A percentile compares a stretch with the other conserved stretches of the same genome.
Evolutionary conservation across 345 rosid genomes (phyloP).

Genomic region (Arabis hirsuta): DNA sequence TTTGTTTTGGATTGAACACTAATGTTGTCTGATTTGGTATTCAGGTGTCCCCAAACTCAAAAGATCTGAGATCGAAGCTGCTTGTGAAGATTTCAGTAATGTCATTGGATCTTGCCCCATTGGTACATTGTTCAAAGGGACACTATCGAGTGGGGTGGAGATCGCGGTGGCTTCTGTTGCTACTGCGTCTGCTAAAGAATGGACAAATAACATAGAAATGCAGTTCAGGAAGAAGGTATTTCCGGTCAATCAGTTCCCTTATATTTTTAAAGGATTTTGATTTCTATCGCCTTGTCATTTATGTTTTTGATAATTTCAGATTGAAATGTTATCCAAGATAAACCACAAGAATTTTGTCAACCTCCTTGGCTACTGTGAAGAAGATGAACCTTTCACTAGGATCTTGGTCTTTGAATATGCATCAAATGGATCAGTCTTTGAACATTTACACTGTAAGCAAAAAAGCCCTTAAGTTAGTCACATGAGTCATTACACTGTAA

Average conservation of each 20-base stretch:
- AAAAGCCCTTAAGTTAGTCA: not conserved
- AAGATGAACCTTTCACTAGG: slow-evolving; percentile 86
- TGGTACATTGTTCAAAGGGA: slow-evolving; percentile 87
- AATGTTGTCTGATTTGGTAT: slow-evolving; percentile 8
- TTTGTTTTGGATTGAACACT: slow-evolving; percentile 6
- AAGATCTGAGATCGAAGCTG: slow-evolving; percentile 86
- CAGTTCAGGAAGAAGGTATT: slow-evolving; percentile 85
- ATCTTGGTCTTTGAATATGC: slow-evolving; percentile 98
- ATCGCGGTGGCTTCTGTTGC: slow-evolving; percentile 79
- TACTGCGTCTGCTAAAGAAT: slow-evolving; percentile 58
- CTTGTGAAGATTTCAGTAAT: slow-evolving; percentile 97
- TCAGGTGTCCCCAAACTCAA: slow-evolving; percentile 92
- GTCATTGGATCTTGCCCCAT: slow-evolving; percentile 74
- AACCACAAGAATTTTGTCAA: slow-evolving; percentile 97
- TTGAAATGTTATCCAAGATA: slow-evolving; percentile 75
- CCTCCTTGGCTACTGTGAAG: slow-evolving; percentile 94
- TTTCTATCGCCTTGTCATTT: not conserved
- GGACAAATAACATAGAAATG: slow-evolving; percentile 73
- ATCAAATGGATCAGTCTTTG: slow-evolving; percentile 90
- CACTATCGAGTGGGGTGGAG: slow-evolving; percentile 91
- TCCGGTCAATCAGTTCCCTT: not conserved
- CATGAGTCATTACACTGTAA: not conserved
- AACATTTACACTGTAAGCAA: slow-evolving; percentile 90
- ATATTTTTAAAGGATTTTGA: not conserved
- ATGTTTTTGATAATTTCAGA: slow-evolving; percentile 49